Percentiles rank a stretch among this genome's conserved stretches.
Conservation (phyloP, 306 rosid genomes). For the Lotus japonicus region DNA sequence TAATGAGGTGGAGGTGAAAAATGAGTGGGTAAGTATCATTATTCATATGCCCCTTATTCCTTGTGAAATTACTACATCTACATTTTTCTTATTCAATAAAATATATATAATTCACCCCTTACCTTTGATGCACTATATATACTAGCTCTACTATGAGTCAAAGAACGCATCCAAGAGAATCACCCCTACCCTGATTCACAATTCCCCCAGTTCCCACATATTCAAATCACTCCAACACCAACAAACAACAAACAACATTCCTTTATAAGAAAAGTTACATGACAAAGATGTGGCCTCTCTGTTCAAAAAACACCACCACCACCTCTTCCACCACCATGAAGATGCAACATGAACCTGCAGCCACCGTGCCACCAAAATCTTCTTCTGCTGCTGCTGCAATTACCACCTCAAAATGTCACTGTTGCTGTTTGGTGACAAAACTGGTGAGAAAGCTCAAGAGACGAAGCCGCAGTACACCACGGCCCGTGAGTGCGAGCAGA, state of each 20-base stretch:
- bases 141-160: no score
- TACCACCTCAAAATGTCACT: slow-evolving; percentile 1
- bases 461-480: slow-evolving; percentile 16
- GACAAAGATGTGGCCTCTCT: slow-evolving; percentile 41
- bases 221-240: no score
- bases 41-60: no score
- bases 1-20: no score
- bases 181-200: not conserved
- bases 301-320: slow-evolving; percentile 25
- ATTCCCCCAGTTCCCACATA: not conserved
- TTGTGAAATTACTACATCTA: no score
- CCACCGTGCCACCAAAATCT: not conserved
- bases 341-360: no score
- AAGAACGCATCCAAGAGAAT: no score
- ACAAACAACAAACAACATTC: no score
- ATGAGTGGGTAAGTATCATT: no score
- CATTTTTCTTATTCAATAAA: no score
- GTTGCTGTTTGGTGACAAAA: slow-evolving; percentile 41
- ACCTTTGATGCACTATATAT: no score
- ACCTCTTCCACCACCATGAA: not conserved
- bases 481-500: slow-evolving; percentile 9
- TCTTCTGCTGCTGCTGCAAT: not conserved
- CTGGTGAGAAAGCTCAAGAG: slow-evolving; percentile 59
- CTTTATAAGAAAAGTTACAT: not conserved
- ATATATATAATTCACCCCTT: no score